Conservation (phyloP, 768 basidiomycete species). For the Calocybe cyanea region DNA sequence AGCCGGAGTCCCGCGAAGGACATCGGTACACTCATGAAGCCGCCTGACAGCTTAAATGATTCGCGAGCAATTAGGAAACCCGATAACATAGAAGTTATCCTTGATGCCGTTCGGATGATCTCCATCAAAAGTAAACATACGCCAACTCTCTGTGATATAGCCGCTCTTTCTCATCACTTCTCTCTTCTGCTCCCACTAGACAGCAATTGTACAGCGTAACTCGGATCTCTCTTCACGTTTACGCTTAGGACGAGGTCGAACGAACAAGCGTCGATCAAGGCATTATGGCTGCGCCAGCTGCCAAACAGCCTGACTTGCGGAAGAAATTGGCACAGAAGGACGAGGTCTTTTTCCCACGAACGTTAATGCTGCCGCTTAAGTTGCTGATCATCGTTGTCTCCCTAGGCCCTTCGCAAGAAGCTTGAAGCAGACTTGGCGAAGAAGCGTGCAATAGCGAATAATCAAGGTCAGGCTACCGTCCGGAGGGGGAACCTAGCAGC, state of each 20-base stretch:
- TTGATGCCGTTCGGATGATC: neutral
- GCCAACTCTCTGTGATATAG: neutral
- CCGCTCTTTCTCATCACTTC: neutral
- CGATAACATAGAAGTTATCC: no score
- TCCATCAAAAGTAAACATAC: neutral
- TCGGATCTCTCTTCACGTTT: neutral
- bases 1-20: no score
- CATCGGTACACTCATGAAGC: no score
- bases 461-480: neutral
- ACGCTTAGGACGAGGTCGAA: conserved; percentile 1
- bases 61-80: neutral
- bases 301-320: neutral
- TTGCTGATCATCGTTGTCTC: neutral
- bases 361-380: neutral
- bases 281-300: neutral
- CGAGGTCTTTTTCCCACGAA: neutral
- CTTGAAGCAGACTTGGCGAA: neutral
- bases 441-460: neutral
- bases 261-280: neutral
- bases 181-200: neutral
- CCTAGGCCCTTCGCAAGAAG: neutral
- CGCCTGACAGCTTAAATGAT: neutral
- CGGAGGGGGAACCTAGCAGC: neutral
- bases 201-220: neutral
- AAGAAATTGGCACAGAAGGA: neutral